These are phyloP conservation scores for Amauroascus verrucosus DNA, from an alignment of 2,329 filamentous ascomycete species.

Conservation along the genomic window DNA sequence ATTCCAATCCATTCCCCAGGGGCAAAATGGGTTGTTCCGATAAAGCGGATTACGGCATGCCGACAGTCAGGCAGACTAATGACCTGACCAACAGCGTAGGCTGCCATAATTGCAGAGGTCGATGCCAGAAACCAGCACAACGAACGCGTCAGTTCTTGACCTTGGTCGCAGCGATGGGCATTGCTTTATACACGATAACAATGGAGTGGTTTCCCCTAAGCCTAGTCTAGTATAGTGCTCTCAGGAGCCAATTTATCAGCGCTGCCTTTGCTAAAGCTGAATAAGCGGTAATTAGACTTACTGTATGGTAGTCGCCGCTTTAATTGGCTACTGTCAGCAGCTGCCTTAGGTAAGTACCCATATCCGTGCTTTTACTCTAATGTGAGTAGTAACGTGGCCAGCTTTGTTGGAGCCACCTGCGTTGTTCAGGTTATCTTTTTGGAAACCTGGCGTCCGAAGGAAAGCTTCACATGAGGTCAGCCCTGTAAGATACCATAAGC, in stretches of 20 bases:
- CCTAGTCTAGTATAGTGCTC: background rate
- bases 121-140: background rate
- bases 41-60: conserved; percentile 66
- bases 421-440: too few relatives aligned
- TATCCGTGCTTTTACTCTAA: too few relatives aligned
- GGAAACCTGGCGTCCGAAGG: too few relatives aligned
- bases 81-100: conserved; percentile 52
- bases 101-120: conserved; percentile 22
- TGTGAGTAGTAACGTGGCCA: too few relatives aligned
- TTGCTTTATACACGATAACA: too few relatives aligned
- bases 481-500: too few relatives aligned
- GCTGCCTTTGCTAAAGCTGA: background rate
- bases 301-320: background rate
- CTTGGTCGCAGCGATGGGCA: background rate
- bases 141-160: background rate
- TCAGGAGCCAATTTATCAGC: background rate
- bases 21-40: conserved; percentile 70
- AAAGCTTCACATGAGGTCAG: too few relatives aligned
- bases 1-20: conserved; percentile 80
- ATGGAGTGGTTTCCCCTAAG: background rate
- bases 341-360: too few relatives aligned
- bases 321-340: background rate
- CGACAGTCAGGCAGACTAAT: conserved; percentile 71
- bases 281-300: background rate
- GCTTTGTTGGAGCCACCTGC: too few relatives aligned